These are phyloP conservation scores for Metschnikowia drakensbergensis DNA, from an alignment of 805 yeast species.

Conservation along the genomic window DNA sequence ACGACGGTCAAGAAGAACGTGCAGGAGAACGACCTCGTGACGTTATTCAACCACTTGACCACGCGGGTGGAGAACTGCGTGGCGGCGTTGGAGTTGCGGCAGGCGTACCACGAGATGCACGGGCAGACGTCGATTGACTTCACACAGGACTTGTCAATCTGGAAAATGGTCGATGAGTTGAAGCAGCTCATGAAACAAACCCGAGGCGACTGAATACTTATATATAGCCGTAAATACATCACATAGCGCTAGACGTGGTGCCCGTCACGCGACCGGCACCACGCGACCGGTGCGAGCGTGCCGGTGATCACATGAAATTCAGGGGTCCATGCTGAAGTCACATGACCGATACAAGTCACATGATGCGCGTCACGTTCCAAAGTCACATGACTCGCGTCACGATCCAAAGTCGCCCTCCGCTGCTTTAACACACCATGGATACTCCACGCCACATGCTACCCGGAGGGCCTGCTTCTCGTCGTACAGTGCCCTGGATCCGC, in stretches of 20 bases:
- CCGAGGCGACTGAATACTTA: no score
- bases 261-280: no score
- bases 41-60: conserved; percentile 59
- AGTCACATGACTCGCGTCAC: not conserved
- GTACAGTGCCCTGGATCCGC: conserved; percentile 24
- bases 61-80: conserved; percentile 66
- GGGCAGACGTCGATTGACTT: conserved; percentile 26
- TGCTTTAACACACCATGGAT: not conserved
- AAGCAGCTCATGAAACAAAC: conserved; percentile 7
- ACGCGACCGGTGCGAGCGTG: no score
- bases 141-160: conserved; percentile 18
- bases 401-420: not conserved
- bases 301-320: no score
- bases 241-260: no score
- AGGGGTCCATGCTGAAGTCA: not conserved
- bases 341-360: not conserved
- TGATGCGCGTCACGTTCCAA: not conserved
- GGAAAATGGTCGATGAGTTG: conserved; percentile 27
- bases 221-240: no score
- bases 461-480: not conserved
- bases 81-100: conserved; percentile 31
- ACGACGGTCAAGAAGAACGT: conserved; percentile 20
- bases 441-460: not conserved
- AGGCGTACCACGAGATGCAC: conserved; percentile 15
- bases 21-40: conserved; percentile 43